Percentiles rank a stretch among this genome's conserved stretches.
Conservation (phyloP, 768 basidiomycete species). For the Amanita brunnescens region DNA sequence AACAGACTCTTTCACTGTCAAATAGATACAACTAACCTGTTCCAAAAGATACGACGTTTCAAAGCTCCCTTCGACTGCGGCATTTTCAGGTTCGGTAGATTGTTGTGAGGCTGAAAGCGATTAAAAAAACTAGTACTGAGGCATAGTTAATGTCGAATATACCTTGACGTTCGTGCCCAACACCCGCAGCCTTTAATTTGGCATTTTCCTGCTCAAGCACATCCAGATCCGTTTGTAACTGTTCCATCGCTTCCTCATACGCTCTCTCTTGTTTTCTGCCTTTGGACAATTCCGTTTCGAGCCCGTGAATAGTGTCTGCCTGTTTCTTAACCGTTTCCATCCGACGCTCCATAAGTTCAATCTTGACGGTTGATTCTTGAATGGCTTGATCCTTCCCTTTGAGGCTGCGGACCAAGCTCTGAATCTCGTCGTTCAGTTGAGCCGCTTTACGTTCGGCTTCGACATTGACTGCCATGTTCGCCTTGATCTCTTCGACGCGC, state of each 20-base stretch:
- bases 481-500: conserved; percentile 76
- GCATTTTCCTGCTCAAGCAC: conserved; percentile 79
- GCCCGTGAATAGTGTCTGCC: conserved; percentile 70
- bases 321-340: conserved; percentile 90
- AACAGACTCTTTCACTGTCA: conserved; percentile 3
- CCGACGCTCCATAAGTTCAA: conserved; percentile 89
- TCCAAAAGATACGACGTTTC: conserved; percentile 86
- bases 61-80: conserved; percentile 67
- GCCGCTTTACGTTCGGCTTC: conserved; percentile 87
- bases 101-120: conserved; percentile 34
- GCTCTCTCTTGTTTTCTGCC: conserved; percentile 82
- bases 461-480: conserved; percentile 74
- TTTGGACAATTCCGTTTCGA: conserved; percentile 75
- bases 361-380: conserved; percentile 86
- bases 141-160: conserved; percentile 14
- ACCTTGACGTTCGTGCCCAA: conserved; percentile 69
- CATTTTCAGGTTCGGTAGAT: conserved; percentile 47
- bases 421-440: conserved; percentile 84
- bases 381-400: conserved; percentile 84
- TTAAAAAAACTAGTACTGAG: background rate
- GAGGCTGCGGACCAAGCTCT: conserved; percentile 75
- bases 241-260: conserved; percentile 91
- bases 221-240: conserved; percentile 84
- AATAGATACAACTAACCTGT: conserved; percentile 43
- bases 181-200: conserved; percentile 64